phyloP scores from a whole-genome alignment of 148 eudicot species.

The Fagopyrum homotropicum region DNA sequence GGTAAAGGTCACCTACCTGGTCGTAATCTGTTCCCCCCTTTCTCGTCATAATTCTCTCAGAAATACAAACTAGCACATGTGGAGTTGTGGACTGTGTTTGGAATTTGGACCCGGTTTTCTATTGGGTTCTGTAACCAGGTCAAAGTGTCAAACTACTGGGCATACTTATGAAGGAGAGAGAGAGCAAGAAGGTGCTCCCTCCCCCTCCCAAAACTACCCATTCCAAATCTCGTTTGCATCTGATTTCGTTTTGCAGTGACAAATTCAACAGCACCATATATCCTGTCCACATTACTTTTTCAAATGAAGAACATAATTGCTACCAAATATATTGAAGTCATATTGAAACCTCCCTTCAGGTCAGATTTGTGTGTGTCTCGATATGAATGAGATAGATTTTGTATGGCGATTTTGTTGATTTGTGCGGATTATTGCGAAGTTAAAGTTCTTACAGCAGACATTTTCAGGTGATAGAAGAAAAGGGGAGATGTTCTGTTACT shows the following conservation, averaged over 20 bases:
- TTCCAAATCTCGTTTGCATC: neutral
- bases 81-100: no score
- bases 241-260: neutral
- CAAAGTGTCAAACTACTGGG: no score
- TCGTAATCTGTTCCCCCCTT: neutral
- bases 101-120: no score
- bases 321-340: neutral
- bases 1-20: neutral
- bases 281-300: neutral
- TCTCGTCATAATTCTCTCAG: neutral
- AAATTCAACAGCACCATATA: neutral
- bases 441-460: neutral
- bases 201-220: neutral
- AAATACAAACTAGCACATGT: neutral
- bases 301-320: neutral
- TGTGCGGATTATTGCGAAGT: neutral
- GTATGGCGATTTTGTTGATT: neutral
- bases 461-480: slow-evolving; percentile 51
- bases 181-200: neutral
- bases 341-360: neutral
- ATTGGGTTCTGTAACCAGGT: no score
- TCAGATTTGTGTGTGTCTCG: neutral
- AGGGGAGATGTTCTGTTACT: slow-evolving; percentile 31
- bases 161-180: no score
- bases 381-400: neutral